Evolutionary conservation across 2,329 filamentous ascomycete genomes (phyloP), one percentile per base, ranked within the genome.

Genomic region (Beauveria sp.): DNA sequence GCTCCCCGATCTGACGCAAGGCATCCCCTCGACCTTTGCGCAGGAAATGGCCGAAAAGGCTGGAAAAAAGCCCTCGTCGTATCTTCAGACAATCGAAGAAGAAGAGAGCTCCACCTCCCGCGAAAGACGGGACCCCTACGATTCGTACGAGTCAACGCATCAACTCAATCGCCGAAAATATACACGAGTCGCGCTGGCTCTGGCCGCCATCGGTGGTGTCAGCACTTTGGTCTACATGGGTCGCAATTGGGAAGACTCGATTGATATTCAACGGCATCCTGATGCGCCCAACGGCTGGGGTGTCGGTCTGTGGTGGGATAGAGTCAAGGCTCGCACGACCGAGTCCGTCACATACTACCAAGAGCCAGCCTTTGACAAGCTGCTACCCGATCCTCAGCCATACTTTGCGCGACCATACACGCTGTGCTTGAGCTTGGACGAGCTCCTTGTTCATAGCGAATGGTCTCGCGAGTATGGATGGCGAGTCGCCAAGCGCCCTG

Each of bases 381-480:
- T 99, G 62, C 82, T 99, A 22, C 95, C 91, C 7, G 88, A 93
- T 66, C 82, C 86, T 46, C 88, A 96, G 66, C 89, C 91, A 20
- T 84, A 85, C 60, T 87, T 92, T 70, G 87, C 89, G 67, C 89
- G 90, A 53, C 93, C 93, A 10, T 96, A 96, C 75, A 98, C 95
- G 0, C 81, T 99, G 34, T 93, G 96, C 34, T 80, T 99, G 68
- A 95, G 90, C 72, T 78, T 99, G 70, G 95, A 99, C 73, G 93
- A 99, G 73, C 83, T 99, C 69, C 83, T 99, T 59, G 86, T 99
- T 34, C 93, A 97, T 77, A 96, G 90, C 71, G 91, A 96, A 73
- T 99, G 95, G 95, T 85, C 86, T 26, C 86, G 93, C 62, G 91
- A 98, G 73, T 89, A 97, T 71, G 95, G 95, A 63, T 99, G 95